These are phyloP conservation scores for Dendrostoma leiphaemia DNA, from an alignment of 2,329 filamentous ascomycete genomes.

Conservation along the genomic window DNA sequence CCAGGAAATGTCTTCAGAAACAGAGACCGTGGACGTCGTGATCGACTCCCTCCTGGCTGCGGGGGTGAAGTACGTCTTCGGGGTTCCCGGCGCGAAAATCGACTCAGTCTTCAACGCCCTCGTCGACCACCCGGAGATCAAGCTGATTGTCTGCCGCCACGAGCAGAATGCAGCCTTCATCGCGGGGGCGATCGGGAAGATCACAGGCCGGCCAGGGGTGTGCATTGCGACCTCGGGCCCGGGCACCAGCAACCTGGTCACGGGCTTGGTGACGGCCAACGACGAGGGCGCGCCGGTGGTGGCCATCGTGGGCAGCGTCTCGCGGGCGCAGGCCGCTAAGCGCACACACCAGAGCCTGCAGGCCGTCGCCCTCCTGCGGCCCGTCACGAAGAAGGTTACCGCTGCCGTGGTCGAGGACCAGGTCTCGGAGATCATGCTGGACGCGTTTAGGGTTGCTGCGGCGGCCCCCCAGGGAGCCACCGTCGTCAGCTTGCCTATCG, in stretches of 20 bases:
- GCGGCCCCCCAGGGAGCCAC: slow-evolving; percentile 40
- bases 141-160: slow-evolving; percentile 44
- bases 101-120: slow-evolving; percentile 47
- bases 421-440: slow-evolving; percentile 44
- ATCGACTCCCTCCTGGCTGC: slow-evolving; percentile 32
- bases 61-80: slow-evolving; percentile 44
- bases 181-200: slow-evolving; percentile 43
- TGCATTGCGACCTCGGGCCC: slow-evolving; percentile 47
- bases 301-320: slow-evolving; percentile 46
- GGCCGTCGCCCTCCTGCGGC: slow-evolving; percentile 40
- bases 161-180: slow-evolving; percentile 51
- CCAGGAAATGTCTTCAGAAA: slow-evolving; percentile 8
- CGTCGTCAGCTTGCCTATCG: slow-evolving; percentile 43
- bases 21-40: slow-evolving; percentile 28
- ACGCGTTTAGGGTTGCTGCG: slow-evolving; percentile 40
- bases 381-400: slow-evolving; percentile 41
- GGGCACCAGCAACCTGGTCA: slow-evolving; percentile 44
- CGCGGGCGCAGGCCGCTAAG: slow-evolving; percentile 39
- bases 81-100: slow-evolving; percentile 46
- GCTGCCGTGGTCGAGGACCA: slow-evolving; percentile 45
- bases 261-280: slow-evolving; percentile 44
- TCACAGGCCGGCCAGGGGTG: slow-evolving; percentile 44
- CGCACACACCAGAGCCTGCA: slow-evolving; percentile 46
- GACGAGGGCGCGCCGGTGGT: slow-evolving; percentile 47
- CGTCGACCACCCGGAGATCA: slow-evolving; percentile 43